Percentiles rank a stretch among this genome's conserved stretches.
These are phyloP conservation scores for Podaxis sp. DNA, from an alignment of 768 basidiomycete genomes.

Conservation along the genomic window DNA sequence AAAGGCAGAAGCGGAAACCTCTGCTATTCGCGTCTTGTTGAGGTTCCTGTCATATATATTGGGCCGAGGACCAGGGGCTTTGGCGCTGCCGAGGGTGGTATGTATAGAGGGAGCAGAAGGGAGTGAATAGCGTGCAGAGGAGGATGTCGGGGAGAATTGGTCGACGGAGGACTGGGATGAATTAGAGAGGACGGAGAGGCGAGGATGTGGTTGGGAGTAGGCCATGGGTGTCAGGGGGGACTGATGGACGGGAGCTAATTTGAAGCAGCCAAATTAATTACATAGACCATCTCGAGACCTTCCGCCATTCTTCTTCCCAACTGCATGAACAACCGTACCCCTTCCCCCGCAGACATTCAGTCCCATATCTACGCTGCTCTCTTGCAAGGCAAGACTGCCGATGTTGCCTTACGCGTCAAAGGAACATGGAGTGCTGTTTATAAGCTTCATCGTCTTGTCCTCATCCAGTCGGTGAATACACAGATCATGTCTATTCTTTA, in stretches of 20 bases:
- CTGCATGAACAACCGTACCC: slow-evolving; percentile 34
- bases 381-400: slow-evolving; percentile 66
- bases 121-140: slow-evolving; percentile 68
- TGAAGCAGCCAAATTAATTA: background rate
- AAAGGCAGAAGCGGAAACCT: slow-evolving; percentile 82
- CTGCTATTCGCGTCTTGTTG: slow-evolving; percentile 80
- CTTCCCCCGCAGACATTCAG: slow-evolving; percentile 57
- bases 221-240: slow-evolving; percentile 30
- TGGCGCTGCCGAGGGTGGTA: slow-evolving; percentile 32
- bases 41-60: slow-evolving; percentile 88
- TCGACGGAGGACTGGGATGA: slow-evolving; percentile 53
- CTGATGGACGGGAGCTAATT: background rate
- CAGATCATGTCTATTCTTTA: background rate
- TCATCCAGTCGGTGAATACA: slow-evolving; percentile 72
- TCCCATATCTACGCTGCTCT: slow-evolving; percentile 75
- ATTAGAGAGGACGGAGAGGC: slow-evolving; percentile 64
- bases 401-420: slow-evolving; percentile 67
- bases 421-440: slow-evolving; percentile 71
- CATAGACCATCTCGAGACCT: slow-evolving; percentile 1
- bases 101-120: slow-evolving; percentile 50
- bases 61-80: slow-evolving; percentile 41
- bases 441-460: slow-evolving; percentile 76
- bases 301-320: slow-evolving; percentile 10
- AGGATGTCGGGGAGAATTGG: slow-evolving; percentile 49
- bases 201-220: slow-evolving; percentile 59